A percentile compares a stretch with the other conserved stretches of the same genome.
Conservation (phyloP, 2,329 filamentous ascomycete species). For the Epichloe typhina region DNA sequence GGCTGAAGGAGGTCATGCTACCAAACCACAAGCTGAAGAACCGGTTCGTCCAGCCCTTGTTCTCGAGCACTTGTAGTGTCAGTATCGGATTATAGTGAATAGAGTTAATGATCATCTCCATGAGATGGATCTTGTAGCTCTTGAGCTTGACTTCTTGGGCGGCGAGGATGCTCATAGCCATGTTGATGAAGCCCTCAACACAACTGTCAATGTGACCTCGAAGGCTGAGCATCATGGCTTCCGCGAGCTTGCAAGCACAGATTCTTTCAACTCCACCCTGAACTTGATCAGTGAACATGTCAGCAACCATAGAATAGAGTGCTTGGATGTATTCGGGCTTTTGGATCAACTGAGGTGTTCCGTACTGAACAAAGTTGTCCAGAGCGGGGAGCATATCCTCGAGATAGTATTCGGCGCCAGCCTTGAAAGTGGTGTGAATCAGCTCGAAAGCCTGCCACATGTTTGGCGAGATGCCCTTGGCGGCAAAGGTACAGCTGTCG, state of each 20-base stretch:
- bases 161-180: constrained; percentile 74
- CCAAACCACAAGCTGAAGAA: constrained; percentile 99
- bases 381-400: constrained; percentile 98
- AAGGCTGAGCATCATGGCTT: constrained; percentile 93
- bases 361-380: constrained; percentile 96
- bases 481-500: constrained; percentile 96
- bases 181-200: constrained; percentile 74
- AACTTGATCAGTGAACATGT: constrained; percentile 87
- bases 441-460: constrained; percentile 99
- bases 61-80: constrained; percentile 76
- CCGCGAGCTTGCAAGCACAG: constrained; percentile 92
- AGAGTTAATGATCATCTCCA: constrained; percentile 98
- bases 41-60: constrained; percentile 90
- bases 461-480: constrained; percentile 84
- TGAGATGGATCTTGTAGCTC: constrained; percentile 87
- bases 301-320: constrained; percentile 83
- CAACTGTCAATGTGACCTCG: constrained; percentile 79
- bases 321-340: constrained; percentile 80
- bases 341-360: constrained; percentile 63
- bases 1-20: constrained; percentile 81
- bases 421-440: constrained; percentile 94
- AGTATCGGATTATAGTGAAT: constrained; percentile 94
- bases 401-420: constrained; percentile 89
- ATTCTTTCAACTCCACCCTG: constrained; percentile 90
- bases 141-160: constrained; percentile 73